Conservation (phyloP, 495 filamentous ascomycete species). For the Jackrogersella multiformis region DNA sequence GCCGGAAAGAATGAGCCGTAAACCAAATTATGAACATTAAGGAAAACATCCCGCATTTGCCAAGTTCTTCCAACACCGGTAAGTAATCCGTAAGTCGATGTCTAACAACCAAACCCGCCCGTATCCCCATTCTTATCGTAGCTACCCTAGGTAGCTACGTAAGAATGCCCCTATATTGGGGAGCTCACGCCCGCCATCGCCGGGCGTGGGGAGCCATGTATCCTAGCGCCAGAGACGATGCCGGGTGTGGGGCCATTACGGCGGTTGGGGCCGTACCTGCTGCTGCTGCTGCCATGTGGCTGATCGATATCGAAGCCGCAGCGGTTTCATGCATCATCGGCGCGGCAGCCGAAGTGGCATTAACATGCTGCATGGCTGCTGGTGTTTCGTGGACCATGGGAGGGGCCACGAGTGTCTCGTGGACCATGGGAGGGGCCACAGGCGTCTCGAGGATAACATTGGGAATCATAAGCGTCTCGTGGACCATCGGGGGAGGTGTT, state of each 20-base stretch:
- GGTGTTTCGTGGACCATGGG: not conserved
- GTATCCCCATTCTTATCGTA: not conserved
- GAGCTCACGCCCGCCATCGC: conserved; percentile 29
- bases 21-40: conserved; percentile 31
- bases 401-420: conserved; percentile 3
- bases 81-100: conserved; percentile 19
- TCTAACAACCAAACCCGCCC: conserved; percentile 12
- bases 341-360: conserved; percentile 10
- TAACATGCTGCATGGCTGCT: not conserved
- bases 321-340: conserved; percentile 11
- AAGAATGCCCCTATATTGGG: not conserved
- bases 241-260: not conserved
- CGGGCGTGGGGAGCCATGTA: conserved; percentile 29
- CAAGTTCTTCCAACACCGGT: conserved; percentile 1
- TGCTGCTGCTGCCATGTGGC: not conserved
- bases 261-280: not conserved
- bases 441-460: conserved; percentile 14
- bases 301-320: not conserved
- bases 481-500: conserved; percentile 6
- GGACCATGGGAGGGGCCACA: conserved; percentile 13
- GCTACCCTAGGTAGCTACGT: not conserved
- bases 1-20: not conserved
- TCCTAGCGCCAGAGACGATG: conserved; percentile 28
- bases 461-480: conserved; percentile 16
- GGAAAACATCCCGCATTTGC: conserved; percentile 29